phyloP scores from a whole-genome alignment of 495 filamentous ascomycete genomes.

The Talaromyces adpressus region DNA sequence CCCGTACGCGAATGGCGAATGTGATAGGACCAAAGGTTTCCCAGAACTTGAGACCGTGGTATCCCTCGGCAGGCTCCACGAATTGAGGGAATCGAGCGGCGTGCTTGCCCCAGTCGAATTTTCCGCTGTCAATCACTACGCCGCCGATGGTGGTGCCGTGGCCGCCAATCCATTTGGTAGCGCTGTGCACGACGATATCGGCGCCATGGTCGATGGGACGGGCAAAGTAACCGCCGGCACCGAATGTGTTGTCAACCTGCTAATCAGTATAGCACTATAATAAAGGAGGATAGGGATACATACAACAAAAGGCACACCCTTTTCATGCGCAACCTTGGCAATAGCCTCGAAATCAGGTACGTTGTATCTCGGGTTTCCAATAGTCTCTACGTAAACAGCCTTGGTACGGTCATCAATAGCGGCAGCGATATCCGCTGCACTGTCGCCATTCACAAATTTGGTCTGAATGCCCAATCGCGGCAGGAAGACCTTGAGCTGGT shows the following conservation, averaged over 20 bases:
- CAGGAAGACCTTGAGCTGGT: constrained; percentile 92
- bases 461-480: constrained; percentile 81
- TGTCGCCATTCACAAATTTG: constrained; percentile 85
- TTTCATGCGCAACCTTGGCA: constrained; percentile 69
- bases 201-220: constrained; percentile 89
- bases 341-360: constrained; percentile 85
- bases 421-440: constrained; percentile 70
- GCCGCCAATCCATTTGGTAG: constrained; percentile 98
- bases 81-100: constrained; percentile 89
- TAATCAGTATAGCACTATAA: neutral
- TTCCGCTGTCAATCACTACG: constrained; percentile 83
- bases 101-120: constrained; percentile 94
- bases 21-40: constrained; percentile 86
- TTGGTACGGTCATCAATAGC: constrained; percentile 95
- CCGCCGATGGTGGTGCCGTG: constrained; percentile 95
- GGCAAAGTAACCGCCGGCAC: constrained; percentile 86
- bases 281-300: constrained; percentile 19
- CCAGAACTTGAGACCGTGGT: constrained; percentile 96
- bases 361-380: constrained; percentile 95
- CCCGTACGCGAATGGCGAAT: constrained; percentile 74
- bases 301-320: constrained; percentile 80
- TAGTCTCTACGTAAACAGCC: constrained; percentile 91
- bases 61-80: constrained; percentile 83
- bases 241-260: constrained; percentile 94
- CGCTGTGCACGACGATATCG: constrained; percentile 92